A percentile compares a stretch with the other conserved stretches of the same genome.
Evolutionary conservation across 1,284 basidiomycete genomes (phyloP).

Genomic region (Cronartium quercuum): DNA sequence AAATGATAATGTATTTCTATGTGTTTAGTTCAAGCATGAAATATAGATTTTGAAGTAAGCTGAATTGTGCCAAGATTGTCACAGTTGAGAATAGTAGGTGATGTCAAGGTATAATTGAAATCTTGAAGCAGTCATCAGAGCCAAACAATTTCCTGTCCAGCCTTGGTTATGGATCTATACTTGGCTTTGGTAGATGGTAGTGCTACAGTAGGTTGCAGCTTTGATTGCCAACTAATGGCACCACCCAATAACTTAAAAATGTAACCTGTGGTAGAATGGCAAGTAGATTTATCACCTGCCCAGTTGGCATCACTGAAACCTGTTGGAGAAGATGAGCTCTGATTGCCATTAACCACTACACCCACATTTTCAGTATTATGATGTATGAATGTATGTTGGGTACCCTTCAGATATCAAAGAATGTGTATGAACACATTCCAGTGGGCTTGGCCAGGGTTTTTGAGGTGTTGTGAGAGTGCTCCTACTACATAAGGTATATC

Average conservation of each 20-base stretch:
- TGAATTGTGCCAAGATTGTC: not conserved
- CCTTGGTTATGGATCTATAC: conserved; percentile 1
- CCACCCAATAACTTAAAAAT: conserved; percentile 22
- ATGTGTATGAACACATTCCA: not conserved
- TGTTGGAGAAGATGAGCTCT: not conserved
- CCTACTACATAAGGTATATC: not conserved
- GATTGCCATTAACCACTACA: not conserved
- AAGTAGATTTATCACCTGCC: not conserved
- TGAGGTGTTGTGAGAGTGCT: not conserved
- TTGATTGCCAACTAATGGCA: conserved; percentile 15
- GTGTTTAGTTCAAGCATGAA: not conserved
- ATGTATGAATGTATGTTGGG: not conserved
- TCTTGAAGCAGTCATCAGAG: not conserved
- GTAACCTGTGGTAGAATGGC: conserved; percentile 4
- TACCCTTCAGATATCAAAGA: not conserved
- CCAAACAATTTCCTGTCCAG: conserved; percentile 9
- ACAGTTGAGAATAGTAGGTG: not conserved
- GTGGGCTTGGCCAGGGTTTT: not conserved
- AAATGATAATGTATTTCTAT: not conserved
- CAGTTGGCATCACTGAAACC: not conserved
- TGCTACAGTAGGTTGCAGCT: conserved; percentile 21
- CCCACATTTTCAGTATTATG: not conserved
- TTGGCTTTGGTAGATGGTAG: conserved; percentile 38
- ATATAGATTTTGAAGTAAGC: not conserved
- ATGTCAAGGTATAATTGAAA: not conserved